phyloP scores from a whole-genome alignment of 176 grass and related monocot species.

The Aegilops sharonensis region DNA sequence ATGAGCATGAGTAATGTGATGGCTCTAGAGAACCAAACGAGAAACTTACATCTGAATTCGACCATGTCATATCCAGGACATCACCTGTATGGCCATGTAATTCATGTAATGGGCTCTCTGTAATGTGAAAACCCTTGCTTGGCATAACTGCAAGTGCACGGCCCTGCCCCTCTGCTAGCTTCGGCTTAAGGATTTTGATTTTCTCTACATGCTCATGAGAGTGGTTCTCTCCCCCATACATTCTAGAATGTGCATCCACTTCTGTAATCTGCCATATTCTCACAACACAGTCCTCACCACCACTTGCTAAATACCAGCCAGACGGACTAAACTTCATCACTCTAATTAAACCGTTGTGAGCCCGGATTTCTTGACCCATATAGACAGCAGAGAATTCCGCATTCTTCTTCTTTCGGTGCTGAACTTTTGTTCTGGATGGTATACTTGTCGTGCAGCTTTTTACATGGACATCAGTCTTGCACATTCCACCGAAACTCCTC shows the following conservation, averaged over 20 bases:
- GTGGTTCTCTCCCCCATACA: constrained; percentile 27
- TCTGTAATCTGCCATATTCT: constrained; percentile 79
- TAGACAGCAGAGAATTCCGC: constrained; percentile 76
- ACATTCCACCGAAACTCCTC: constrained; percentile 32
- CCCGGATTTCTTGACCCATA: constrained; percentile 86
- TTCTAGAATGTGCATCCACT: constrained; percentile 53
- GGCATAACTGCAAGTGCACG: constrained; percentile 57
- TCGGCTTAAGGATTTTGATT: constrained; percentile 46
- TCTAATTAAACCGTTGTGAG: constrained; percentile 81
- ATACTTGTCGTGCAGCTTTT: constrained; percentile 31
- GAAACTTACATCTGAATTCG: constrained; percentile 72
- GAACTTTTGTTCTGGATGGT: constrained; percentile 56
- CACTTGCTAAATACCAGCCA: constrained; percentile 86
- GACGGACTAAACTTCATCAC: constrained; percentile 80
- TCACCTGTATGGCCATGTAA: constrained; percentile 68
- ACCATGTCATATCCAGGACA: constrained; percentile 91
- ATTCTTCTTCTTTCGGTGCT: constrained; percentile 53
- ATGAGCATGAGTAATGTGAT: neutral
- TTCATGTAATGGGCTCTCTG: constrained; percentile 66
- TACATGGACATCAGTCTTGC: constrained; percentile 50
- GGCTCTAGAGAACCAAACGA: neutral
- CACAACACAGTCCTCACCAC: constrained; percentile 76
- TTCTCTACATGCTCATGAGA: constrained; percentile 29
- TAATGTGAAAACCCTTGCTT: constrained; percentile 58
- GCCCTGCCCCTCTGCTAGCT: constrained; percentile 34